These are phyloP conservation scores for Actinomortierella wolfii DNA, from an alignment of 371 early-diverging fungal species.

Conservation along the genomic window DNA sequence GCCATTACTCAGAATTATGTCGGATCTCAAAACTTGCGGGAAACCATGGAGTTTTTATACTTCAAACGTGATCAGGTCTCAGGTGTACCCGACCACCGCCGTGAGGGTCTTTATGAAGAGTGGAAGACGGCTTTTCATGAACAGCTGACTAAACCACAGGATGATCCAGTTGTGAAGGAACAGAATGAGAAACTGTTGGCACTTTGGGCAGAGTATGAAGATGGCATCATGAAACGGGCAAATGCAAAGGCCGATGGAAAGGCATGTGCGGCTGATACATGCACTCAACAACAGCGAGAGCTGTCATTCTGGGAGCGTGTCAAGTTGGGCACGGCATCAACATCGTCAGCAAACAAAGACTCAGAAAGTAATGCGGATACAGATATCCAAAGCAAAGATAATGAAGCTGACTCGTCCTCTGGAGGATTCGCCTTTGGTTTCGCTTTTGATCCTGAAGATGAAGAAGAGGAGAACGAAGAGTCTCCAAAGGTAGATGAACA, in stretches of 20 bases:
- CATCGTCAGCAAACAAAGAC: background rate
- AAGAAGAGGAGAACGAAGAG: constrained; percentile 5
- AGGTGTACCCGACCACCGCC: constrained; percentile 43
- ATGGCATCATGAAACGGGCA: background rate
- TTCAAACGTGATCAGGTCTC: constrained; percentile 64
- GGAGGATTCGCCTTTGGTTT: constrained; percentile 30
- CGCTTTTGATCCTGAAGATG: constrained; percentile 34
- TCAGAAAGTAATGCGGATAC: background rate
- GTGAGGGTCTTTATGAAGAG: constrained; percentile 35
- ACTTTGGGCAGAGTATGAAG: constrained; percentile 2
- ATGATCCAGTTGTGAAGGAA: constrained; percentile 16
- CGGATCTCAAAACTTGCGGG: constrained; percentile 51
- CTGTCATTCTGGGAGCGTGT: constrained; percentile 44
- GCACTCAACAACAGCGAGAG: constrained; percentile 1
- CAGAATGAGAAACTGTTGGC: constrained; percentile 21
- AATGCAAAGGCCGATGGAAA: background rate
- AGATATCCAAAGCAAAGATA: no score
- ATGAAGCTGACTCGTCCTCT: background rate
- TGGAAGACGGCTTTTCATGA: constrained; percentile 34
- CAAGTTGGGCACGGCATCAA: constrained; percentile 15
- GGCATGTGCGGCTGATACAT: no score
- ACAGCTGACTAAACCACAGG: constrained; percentile 1
- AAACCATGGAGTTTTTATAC: constrained; percentile 60
- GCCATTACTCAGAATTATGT: constrained; percentile 78
- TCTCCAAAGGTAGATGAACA: no score